phyloP scores from a whole-genome alignment of 306 rosid genomes.

The Morella rubra region DNA sequence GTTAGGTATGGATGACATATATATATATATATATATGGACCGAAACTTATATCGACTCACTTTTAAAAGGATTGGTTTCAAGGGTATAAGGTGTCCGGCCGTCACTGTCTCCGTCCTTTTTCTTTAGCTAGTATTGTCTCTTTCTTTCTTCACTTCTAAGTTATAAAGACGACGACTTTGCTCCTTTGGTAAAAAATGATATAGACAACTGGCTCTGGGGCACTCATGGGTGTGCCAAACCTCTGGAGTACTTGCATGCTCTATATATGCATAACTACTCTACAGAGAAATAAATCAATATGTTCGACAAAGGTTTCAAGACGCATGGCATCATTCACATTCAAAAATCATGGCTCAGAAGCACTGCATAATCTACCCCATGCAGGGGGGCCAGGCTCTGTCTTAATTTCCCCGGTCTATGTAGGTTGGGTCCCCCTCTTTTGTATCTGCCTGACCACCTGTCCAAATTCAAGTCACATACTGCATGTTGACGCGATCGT shows the following conservation, averaged over 20 bases:
- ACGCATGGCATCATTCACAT: background rate
- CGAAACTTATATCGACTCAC: slow-evolving; percentile 1
- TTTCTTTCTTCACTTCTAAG: slow-evolving; percentile 32
- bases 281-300: background rate
- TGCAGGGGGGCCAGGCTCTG: slow-evolving; percentile 12
- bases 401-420: background rate
- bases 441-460: background rate
- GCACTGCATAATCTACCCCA: background rate
- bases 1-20: slow-evolving; percentile 29
- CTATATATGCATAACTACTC: background rate
- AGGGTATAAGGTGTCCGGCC: background rate
- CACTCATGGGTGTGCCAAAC: slow-evolving; percentile 6
- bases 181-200: background rate
- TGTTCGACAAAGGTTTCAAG: background rate
- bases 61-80: slow-evolving; percentile 7
- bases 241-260: background rate
- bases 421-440: slow-evolving; percentile 1
- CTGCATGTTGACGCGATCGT: slow-evolving; percentile 18
- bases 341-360: background rate
- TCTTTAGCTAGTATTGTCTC: slow-evolving; percentile 16
- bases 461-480: slow-evolving; percentile 11
- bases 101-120: slow-evolving; percentile 12
- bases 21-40: background rate
- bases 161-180: slow-evolving; percentile 4
- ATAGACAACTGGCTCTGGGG: background rate